Base-by-base conservation (phyloP, 2,329 filamentous ascomycete genomes). In the Cadophora sp. region DNA sequence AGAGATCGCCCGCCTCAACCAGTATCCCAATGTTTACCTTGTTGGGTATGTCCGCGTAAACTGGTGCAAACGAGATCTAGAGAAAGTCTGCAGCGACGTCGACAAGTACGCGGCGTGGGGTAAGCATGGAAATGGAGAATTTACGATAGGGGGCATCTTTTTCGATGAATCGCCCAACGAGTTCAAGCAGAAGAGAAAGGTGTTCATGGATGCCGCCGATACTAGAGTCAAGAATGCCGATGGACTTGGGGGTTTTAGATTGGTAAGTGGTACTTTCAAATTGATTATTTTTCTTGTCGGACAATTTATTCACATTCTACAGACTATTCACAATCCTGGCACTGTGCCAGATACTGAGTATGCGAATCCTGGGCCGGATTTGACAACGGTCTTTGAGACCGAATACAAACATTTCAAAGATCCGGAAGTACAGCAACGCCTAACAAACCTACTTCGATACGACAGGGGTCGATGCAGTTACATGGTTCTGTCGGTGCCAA, bases 291-390 rank as follows among this genome's bases (percentile, higher is more conserved):
- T 12, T 37, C 37, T 62, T 12, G 48, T 4, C 14, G n/a, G n/a
- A 26, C 16, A 12, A 11, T 37, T 59, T 22, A 24, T 43, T 59
- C 4, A 40, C 11, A 6, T 16, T 19, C 12, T 59, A 27, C 24
- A 71, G 69, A 58, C 65, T 11, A 69, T 71, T 60, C 65, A 71
- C 51, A 71, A 71, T 29, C 69, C 69, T 12, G 69, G 69, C 16
- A 71, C 69, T 1, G 59, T 71, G 16, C 69, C 69, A 31, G 69
- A 69, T 29, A 14, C 60, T 12, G 66, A 67, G 16, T 66, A 59
- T 50, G 61, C 61, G 14, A 55, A 60, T 9, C 61, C 65, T 12
- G 61, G 65, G 12, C 69, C 69, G 2, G 69, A 71, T 34, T 60
- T 71, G 24, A 67, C 56, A 40, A 69, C 69, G 9, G 65, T 69